phyloP scores from a whole-genome alignment of 345 rosid species.

The Gynandropsis gynandra region DNA sequence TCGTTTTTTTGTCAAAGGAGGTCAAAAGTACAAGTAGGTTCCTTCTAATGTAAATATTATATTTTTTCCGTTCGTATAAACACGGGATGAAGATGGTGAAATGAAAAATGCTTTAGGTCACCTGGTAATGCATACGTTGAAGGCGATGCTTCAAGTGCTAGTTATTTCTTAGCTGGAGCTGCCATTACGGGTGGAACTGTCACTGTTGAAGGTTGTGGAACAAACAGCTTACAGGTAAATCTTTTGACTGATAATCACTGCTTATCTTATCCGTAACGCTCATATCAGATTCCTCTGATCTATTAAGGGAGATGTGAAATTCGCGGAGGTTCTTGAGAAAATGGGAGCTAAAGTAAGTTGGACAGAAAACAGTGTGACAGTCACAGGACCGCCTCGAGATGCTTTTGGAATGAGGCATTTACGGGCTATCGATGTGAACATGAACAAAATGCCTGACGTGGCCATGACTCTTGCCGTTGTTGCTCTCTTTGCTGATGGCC shows the following conservation, averaged over 20 bases:
- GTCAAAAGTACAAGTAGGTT: conserved; percentile 83
- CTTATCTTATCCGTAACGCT: no score
- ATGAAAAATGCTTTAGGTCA: conserved; percentile 46
- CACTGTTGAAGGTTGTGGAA: conserved; percentile 95
- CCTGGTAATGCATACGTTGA: conserved; percentile 89
- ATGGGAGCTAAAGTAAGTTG: conserved; percentile 94
- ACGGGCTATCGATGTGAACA: conserved; percentile 73
- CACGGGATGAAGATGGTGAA: conserved; percentile 11
- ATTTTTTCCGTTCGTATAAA: neutral
- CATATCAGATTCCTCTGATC: conserved; percentile 1
- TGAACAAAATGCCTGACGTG: conserved; percentile 99
- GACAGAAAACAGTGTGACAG: conserved; percentile 89
- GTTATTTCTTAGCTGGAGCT: conserved; percentile 96
- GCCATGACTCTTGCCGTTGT: conserved; percentile 97
- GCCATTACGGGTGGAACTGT: conserved; percentile 92
- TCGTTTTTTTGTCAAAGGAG: conserved; percentile 66
- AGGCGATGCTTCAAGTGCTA: conserved; percentile 99
- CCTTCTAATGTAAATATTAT: neutral
- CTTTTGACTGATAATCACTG: neutral
- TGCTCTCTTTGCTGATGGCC: conserved; percentile 91
- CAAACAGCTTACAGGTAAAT: conserved; percentile 82
- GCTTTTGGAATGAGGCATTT: conserved; percentile 67
- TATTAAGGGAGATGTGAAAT: conserved; percentile 80
- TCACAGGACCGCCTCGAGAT: conserved; percentile 76
- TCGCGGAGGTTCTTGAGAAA: conserved; percentile 90